Base-by-base conservation (phyloP, 1,284 basidiomycete genomes). In the Neonothopanus nambi region DNA sequence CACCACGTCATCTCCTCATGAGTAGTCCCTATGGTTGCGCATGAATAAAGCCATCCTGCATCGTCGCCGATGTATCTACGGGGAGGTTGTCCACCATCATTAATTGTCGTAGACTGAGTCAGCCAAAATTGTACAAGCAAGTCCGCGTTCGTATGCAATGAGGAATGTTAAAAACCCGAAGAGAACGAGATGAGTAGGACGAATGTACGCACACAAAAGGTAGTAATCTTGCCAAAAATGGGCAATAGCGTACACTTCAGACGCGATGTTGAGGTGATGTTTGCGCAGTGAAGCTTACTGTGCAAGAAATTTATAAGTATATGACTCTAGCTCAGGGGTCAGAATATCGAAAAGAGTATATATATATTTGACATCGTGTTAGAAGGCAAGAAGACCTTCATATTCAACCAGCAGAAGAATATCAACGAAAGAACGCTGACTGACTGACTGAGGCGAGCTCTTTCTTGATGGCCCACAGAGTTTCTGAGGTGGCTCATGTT, bases 11-110 rank as follows among this genome's bases (percentile, higher is more conserved):
- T 41, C 55, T 37, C 21, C 52, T 56, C 7, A 56, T 37, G 8
- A 59, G 57, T n/a, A 42, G n/a, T n/a, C n/a, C n/a, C n/a, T n/a
- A n/a, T n/a, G n/a, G n/a, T n/a, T n/a, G n/a, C n/a, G n/a, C 46
- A 40, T 62, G 67, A 70, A 55, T 79, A 80, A 20, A 84, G 59
- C 78, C 80, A 82, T 17, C 81, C 82, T 39, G 61, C 59, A 43
- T 70, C 65, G 48, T 84, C 81, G 3, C 81, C 82, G 17, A 75
- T 61, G 49, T 80, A 75, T 26, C 65, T 67, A 54, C 66, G 72
- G 2, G 61, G 57, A 36, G 54, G 59, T 18, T n/a, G n/a, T n/a
- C n/a, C n/a, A n/a, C 66, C 75, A 46, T 65, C 54, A 36, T 70
- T 53, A 26, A 51, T 63, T 23, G 70, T 66, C 3, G 49, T 23